Base-by-base conservation (phyloP, 176 grass and related monocot genomes). In the Carex cristatella region DNA sequence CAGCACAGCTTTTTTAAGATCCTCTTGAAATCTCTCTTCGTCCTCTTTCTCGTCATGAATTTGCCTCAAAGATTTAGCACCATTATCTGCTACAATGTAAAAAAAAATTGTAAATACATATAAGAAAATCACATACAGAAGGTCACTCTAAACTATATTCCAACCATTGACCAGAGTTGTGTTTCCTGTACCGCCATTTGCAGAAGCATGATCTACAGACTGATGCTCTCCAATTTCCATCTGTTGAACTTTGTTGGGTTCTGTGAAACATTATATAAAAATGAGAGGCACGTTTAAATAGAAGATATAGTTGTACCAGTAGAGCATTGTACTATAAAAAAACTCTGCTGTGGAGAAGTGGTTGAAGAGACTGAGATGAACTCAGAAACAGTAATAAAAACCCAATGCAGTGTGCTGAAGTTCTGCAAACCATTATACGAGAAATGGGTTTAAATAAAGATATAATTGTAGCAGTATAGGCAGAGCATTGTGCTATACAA, bases 11-110 rank as follows among this genome's bases (percentile, higher is more conserved):
- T 89, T 89, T 85, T 87, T 83, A n/a, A 99, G 83, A 70, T 99
- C 96, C 83, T 88, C 93, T 86, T 94, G 66, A 38, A 95, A 99
- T 69, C 87, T 95, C 90, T 88, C 86, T 60, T 95, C 93, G 71
- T 89, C 87, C 80, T 90, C 95, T 85, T 94, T 80, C 79, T 91
- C 77, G 1, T 58, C 66, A 60, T 87, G 81, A 55, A 90, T 19
- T 87, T 82, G 65, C 78, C 77, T 67, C 81, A 91, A 82, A 60
- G 68, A 27, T 48, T 87, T 86, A 74, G 65, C 66, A 56, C 73
- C 63, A 86, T 48, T 83, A 84, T 89, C 88, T 88, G 87, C 93
- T 99, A 89, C 31, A 75, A 33, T 62, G 23, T 42, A 56, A 30
- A 31, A 28, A 60, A 23, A 19, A 32, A 59, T 3, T 58, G 16